Base-by-base conservation (phyloP, 345 rosid species). In the Brassica carinata region DNA sequence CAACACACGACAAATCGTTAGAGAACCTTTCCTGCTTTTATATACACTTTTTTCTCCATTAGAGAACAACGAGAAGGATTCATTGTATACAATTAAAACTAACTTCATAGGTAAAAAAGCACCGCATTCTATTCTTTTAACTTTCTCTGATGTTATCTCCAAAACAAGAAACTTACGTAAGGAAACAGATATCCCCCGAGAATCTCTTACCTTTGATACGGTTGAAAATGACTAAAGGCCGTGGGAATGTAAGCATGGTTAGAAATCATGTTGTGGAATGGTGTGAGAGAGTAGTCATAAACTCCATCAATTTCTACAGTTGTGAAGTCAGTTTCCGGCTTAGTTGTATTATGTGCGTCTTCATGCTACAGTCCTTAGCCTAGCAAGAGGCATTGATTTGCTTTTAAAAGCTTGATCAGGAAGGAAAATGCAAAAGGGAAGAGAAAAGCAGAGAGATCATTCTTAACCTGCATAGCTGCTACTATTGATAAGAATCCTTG, bases 341-440 rank as follows among this genome's bases (percentile, higher is more conserved):
- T 83, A 87, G 84, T 85, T 94, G 97, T 82, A 91, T 80, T 83
- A 89, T 80, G 77, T 94, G 97, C 40, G 97, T 92, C 84, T 93
- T 90, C 92, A 92, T 81, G 92, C 97, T 94, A 83, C 90, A 87
- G 78, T 88, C 88, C 67, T 89, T 91, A 59, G 91, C 93, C 98
- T 92, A 85, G 63, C 61, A 67, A 75, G 67, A 74, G 2, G 43
- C 34, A 74, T 4, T 14, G 72, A 26, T 79, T 67, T 59, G 74
- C 29, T 58, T 59, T 5, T 71, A n/a, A 36, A 64, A 17, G 3
- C 68, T n/a, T n/a, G 68, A 71, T 8, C 73, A 9, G 7, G 69
- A 76, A 59, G 17, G 14, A 71, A 30, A 72, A 76, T 19, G 69
- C 27, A 30, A 43, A 64, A 55, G 62, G 5, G 58, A 72, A 73